These are phyloP conservation scores for Plicaturopsis crispa DNA, from an alignment of 768 basidiomycete genomes.

Conservation along the genomic window DNA sequence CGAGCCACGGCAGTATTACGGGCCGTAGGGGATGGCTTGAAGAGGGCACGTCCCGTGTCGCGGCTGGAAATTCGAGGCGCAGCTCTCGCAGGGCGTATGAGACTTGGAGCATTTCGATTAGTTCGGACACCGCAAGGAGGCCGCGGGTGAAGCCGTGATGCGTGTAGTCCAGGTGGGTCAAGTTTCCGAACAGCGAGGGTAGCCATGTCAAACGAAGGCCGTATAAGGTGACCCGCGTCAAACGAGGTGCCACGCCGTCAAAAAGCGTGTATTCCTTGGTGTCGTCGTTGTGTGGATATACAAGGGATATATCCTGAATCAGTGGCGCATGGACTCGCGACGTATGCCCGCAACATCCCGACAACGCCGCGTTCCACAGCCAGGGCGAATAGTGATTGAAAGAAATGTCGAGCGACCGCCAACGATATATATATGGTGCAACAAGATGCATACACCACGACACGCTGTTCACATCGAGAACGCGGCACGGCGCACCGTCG, in stretches of 20 bases:
- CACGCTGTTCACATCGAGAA: conserved; percentile 36
- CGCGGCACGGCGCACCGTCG: conserved; percentile 13
- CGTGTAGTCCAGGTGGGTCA: conserved; percentile 61
- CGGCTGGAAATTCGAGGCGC: conserved; percentile 40
- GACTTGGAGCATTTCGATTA: conserved; percentile 49
- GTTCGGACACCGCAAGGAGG: conserved; percentile 46
- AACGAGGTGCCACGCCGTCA: conserved; percentile 48
- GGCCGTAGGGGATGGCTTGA: conserved; percentile 11
- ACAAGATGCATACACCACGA: conserved; percentile 58
- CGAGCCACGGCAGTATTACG: conserved; percentile 39
- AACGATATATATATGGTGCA: conserved; percentile 38
- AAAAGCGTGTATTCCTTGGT: conserved; percentile 62
- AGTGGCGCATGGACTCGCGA: conserved; percentile 26
- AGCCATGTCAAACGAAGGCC: conserved; percentile 60
- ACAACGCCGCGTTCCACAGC: conserved; percentile 63
- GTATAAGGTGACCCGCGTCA: conserved; percentile 49
- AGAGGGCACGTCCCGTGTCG: conserved; percentile 8
- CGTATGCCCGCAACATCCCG: conserved; percentile 32
- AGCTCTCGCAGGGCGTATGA: conserved; percentile 47
- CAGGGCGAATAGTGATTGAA: conserved; percentile 52
- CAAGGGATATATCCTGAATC: conserved; percentile 49
- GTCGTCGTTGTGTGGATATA: conserved; percentile 62
- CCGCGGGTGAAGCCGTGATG: conserved; percentile 64
- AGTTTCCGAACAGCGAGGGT: conserved; percentile 52
- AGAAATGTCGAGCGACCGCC: conserved; percentile 55